A percentile compares a stretch with the other conserved stretches of the same genome.
phyloP scores from a whole-genome alignment of 495 filamentous ascomycete genomes.

The Chaetomidium leptoderma region DNA sequence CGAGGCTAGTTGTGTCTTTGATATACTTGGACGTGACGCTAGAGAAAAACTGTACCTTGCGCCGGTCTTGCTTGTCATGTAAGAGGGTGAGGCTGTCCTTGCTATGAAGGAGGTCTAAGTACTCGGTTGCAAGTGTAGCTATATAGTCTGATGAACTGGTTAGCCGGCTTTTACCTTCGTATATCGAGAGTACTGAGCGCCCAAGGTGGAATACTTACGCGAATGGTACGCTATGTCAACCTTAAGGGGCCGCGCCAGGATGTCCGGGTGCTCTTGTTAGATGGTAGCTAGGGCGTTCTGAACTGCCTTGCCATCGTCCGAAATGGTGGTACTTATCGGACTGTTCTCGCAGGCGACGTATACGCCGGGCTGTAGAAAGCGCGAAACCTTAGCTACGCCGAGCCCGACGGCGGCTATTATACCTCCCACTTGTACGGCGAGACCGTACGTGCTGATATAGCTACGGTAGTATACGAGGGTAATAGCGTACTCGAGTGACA shows the following conservation, averaged over 20 bases:
- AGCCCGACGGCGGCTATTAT: not conserved
- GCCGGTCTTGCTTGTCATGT: not conserved
- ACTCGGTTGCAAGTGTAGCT: not conserved
- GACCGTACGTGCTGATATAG: not conserved
- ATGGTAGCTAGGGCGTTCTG: not conserved
- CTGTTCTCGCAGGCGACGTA: conserved; percentile 5
- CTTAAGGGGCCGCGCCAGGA: not conserved
- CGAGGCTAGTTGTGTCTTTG: not conserved
- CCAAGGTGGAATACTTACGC: not conserved
- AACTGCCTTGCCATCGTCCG: not conserved
- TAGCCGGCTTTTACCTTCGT: too few species aligned
- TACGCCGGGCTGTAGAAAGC: not conserved
- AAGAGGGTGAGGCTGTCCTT: not conserved
- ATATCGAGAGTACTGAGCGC: too few species aligned
- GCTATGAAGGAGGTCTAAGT: not conserved
- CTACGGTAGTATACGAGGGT: not conserved
- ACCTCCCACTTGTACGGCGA: not conserved
- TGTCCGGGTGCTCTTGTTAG: not conserved
- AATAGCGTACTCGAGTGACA: not conserved
- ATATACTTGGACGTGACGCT: not conserved
- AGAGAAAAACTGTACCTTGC: not conserved
- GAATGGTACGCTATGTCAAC: conserved; percentile 3
- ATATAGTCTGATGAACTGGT: not conserved
- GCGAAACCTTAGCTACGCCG: not conserved
- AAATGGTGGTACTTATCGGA: not conserved